Base-by-base conservation (phyloP, 768 basidiomycete species). In the Roridomyces roridus region DNA sequence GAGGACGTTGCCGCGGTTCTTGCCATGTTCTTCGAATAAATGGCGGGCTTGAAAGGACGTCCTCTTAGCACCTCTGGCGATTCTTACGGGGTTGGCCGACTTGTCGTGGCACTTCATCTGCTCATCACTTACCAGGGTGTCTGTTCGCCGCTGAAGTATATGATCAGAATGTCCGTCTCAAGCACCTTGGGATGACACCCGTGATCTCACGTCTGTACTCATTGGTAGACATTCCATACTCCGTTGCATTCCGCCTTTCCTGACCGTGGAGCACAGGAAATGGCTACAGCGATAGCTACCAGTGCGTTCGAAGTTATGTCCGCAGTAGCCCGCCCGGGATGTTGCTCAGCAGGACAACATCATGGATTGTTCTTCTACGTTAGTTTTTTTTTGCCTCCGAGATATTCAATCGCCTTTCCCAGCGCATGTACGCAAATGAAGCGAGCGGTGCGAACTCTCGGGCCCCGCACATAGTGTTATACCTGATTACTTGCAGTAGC, bases 1-100 rank as follows among this genome's bases (percentile, higher is more conserved):
- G 70, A 74, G 37, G 84, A 85, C 52, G 77, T 85, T n/a, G 80
- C 82, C 5, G 78, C 82, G 0, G 85, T 86, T 57, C 68, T 85
- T 0, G 72, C 76, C 8, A 79, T 86, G 46, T 85, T 85, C 68
- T 84, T 85, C 45, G 82, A 84, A 55, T 73, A 77, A 25, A 85
- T 85, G 65, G 70, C 63, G 20, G 70, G 79, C 51, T 83, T 85
- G 72, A 75, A 81, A 58, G 82, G 82, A 2, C 70, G 83, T 1
- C 58, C 65, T 0, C 76, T 81, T 49, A 77, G 80, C 50, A 68
- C 81, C 60, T 69, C 75, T 0, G 78, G 80, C 8, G 78, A 85
- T 68, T 83, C 81, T 5, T 85, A 84, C 36, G 84, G 78, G 21
- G 84, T 82, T 68, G 4, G 23, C 5, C 10, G 4, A 41, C 2